Percentiles rank a stretch among this genome's conserved stretches.
phyloP scores from a whole-genome alignment of 208 protist genomes.

The Leptomonas pyrrhocoris region DNA sequence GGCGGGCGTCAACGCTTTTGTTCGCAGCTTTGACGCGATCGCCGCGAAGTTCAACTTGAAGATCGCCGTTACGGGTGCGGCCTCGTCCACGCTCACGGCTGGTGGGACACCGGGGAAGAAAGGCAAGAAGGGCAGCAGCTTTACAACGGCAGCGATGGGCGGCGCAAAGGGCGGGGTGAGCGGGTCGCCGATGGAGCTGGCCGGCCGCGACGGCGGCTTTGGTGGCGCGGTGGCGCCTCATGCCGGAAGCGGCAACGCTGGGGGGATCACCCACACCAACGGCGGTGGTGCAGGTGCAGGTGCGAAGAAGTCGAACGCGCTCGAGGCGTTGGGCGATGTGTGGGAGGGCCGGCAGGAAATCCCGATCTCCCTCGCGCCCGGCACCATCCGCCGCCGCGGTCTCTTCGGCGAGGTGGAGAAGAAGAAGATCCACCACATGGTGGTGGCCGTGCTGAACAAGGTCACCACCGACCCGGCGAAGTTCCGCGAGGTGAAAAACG shows the following conservation, averaged over 20 bases:
- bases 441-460: slow-evolving; percentile 84
- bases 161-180: slow-evolving; percentile 12
- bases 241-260: not conserved
- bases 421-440: slow-evolving; percentile 80
- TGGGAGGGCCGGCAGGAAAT: slow-evolving; percentile 74
- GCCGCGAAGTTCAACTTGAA: slow-evolving; percentile 10
- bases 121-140: slow-evolving; percentile 14
- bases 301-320: slow-evolving; percentile 29
- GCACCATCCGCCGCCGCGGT: slow-evolving; percentile 51
- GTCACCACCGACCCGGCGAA: slow-evolving; percentile 78
- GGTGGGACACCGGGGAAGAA: slow-evolving; percentile 2
- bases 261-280: slow-evolving; percentile 1
- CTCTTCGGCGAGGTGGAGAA: slow-evolving; percentile 75
- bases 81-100: not conserved
- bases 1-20: slow-evolving; percentile 48
- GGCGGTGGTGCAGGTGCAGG: not conserved
- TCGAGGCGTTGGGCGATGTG: slow-evolving; percentile 57
- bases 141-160: not conserved
- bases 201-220: slow-evolving; percentile 5
- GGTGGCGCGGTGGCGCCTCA: slow-evolving; percentile 12
- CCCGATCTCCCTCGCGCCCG: slow-evolving; percentile 59
- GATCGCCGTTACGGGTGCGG: slow-evolving; percentile 2
- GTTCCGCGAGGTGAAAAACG: slow-evolving; percentile 85
- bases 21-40: slow-evolving; percentile 12
- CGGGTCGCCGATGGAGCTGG: slow-evolving; percentile 7